Evolutionary conservation across 257 asterid genomes (phyloP).

Genomic region (Solanum stenotomum): DNA sequence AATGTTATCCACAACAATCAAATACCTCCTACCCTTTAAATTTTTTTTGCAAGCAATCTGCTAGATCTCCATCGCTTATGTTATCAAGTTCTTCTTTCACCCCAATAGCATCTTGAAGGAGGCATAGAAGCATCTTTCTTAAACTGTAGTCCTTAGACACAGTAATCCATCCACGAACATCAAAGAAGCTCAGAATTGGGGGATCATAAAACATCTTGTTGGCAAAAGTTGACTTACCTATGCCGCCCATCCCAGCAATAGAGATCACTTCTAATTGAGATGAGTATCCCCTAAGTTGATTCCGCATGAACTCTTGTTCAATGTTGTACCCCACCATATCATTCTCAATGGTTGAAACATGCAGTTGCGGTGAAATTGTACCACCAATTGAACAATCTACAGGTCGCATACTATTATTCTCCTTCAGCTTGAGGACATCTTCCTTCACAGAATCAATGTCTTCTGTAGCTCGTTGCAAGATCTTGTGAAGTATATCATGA

Average conservation of each 20-base stretch:
- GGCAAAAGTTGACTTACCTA: background rate
- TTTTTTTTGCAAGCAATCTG: background rate
- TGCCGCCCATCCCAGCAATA: background rate
- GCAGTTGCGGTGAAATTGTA: background rate
- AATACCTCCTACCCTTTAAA: background rate
- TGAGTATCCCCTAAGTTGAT: background rate
- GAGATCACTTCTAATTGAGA: background rate
- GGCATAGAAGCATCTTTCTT: too few relatives aligned
- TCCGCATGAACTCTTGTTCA: background rate
- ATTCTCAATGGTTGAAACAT: background rate
- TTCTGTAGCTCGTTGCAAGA: background rate
- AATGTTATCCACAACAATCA: background rate
- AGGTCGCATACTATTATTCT: too few relatives aligned
- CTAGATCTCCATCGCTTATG: background rate
- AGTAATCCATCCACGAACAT: background rate
- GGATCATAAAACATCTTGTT: background rate
- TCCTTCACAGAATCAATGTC: background rate
- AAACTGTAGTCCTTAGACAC: too few relatives aligned
- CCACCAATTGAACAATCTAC: background rate
- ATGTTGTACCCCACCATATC: background rate
- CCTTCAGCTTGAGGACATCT: background rate
- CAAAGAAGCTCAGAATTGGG: background rate
- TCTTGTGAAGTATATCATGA: background rate
- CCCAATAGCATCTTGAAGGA: background rate
- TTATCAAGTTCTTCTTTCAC: background rate